Base-by-base conservation (phyloP, 495 filamentous ascomycete genomes). In the Aspergillus baeticus region DNA sequence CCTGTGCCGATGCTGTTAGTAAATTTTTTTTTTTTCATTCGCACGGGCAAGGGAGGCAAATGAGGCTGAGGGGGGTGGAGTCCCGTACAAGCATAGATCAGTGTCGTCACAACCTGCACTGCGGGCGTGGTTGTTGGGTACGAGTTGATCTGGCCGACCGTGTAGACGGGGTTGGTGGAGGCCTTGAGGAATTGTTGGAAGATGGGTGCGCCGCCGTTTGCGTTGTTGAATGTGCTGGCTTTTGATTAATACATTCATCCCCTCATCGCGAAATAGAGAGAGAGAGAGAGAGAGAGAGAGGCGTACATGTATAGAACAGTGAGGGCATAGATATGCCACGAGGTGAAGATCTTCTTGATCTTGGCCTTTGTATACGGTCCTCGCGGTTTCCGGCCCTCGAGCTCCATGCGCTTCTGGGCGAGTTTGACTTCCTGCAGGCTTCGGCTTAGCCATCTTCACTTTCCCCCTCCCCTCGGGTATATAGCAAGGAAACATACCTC, bases 311-410 rank as follows among this genome's bases (percentile, higher is more conserved):
- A 81, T 6, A 77, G 53, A 0, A 76, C 21, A 0, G 69, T 73
- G 13, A 82, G 62, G 4, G 77, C 64, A 47, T 78, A 81, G 6
- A 80, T 77, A 56, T 77, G 79, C 75, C 77, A 82, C 10, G 75
- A 77, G 1, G 68, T 66, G n/a, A 84, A 74, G 20, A 84, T 84
- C 26, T 76, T 76, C 68, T 74, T 78, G 41, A 81, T 54, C 42
- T 79, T 80, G 1, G 63, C 55, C 43, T 71, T 76, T 0, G 76
- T 80, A 46, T 74, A 74, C n/a, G 73, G 75, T 38, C 67, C 59
- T 42, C 78, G 65, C 29, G 73, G 65, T 38, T 75, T 59, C 5
- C 79, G 69, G 14, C 80, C 79, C 57, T 76, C 76, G 6, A 74
- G 55, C 26, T 72, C 51, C 79, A 83, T 83, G 51, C 80, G 68